phyloP scores from a whole-genome alignment of 1,139 yeast species.

The Blastobotrys elegans region DNA sequence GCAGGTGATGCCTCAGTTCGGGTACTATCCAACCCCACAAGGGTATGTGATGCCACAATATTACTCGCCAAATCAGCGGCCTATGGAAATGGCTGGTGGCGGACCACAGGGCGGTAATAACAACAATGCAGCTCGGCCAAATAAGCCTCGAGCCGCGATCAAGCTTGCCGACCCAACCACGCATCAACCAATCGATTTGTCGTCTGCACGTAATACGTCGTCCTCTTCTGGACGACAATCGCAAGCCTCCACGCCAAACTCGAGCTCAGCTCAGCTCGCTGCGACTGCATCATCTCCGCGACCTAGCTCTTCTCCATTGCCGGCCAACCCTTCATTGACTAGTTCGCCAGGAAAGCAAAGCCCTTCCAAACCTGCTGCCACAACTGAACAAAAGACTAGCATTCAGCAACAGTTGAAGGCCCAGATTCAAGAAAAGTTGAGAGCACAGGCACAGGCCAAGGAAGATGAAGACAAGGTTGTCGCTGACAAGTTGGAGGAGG shows the following conservation, averaged over 20 bases:
- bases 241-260: slow-evolving; percentile 11
- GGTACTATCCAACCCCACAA: not conserved
- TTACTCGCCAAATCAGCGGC: slow-evolving; percentile 7
- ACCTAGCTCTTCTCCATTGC: slow-evolving; percentile 5
- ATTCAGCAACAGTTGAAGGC: slow-evolving; percentile 25
- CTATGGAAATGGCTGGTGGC: not conserved
- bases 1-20: not conserved
- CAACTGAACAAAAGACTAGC: slow-evolving; percentile 12
- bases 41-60: not conserved
- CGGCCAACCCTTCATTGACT: slow-evolving; percentile 2
- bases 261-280: slow-evolving; percentile 9
- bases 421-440: slow-evolving; percentile 22
- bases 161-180: slow-evolving; percentile 29
- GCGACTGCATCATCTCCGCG: slow-evolving; percentile 7
- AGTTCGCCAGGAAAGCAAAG: not conserved
- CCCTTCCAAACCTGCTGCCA: not conserved
- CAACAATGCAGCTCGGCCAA: slow-evolving; percentile 10
- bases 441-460: slow-evolving; percentile 19
- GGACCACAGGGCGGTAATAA: not conserved
- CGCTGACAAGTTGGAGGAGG: slow-evolving; percentile 2
- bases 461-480: slow-evolving; percentile 14
- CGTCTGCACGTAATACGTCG: not conserved
- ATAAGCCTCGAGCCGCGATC: slow-evolving; percentile 25
- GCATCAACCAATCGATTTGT: slow-evolving; percentile 26
- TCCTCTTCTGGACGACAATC: slow-evolving; percentile 6